Conservation (phyloP, 257 asterid species). For the Nicotiana noctiflora region DNA sequence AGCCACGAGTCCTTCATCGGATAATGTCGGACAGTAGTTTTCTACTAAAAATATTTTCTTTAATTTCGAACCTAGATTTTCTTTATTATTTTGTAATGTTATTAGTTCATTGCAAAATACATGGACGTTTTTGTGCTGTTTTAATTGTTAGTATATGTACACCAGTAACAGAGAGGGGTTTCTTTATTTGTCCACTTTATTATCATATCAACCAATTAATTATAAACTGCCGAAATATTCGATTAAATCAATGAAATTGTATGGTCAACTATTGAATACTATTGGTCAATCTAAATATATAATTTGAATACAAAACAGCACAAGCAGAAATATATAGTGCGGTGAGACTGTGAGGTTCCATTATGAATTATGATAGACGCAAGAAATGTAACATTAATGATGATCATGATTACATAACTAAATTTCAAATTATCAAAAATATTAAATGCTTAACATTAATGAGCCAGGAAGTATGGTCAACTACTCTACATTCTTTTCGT, state of each 20-base stretch:
- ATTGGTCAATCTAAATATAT: not conserved
- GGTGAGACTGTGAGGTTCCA: not conserved
- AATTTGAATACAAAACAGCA: not conserved
- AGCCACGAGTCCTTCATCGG: constrained; percentile 39
- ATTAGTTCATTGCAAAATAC: not conserved
- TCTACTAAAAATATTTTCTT: not conserved
- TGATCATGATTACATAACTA: no score
- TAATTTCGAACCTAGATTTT: not conserved
- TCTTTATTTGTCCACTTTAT: not conserved
- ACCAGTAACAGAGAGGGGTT: not conserved
- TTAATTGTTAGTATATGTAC: no score
- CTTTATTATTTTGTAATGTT: not conserved
- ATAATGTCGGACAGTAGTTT: not conserved
- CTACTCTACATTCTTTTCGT: no score
- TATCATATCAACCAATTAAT: not conserved
- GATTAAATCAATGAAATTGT: no score
- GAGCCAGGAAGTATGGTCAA: no score
- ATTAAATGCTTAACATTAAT: no score
- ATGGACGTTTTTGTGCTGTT: not conserved
- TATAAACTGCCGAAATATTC: no score
- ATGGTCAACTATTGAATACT: not conserved
- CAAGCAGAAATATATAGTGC: not conserved
- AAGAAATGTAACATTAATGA: no score
- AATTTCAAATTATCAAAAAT: no score
- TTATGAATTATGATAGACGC: no score